Evolutionary conservation across 2,329 filamentous ascomycete species (phyloP), one percentile per base, ranked within the genome.

Genomic region (Ceratocystis cacaofunesta): DNA sequence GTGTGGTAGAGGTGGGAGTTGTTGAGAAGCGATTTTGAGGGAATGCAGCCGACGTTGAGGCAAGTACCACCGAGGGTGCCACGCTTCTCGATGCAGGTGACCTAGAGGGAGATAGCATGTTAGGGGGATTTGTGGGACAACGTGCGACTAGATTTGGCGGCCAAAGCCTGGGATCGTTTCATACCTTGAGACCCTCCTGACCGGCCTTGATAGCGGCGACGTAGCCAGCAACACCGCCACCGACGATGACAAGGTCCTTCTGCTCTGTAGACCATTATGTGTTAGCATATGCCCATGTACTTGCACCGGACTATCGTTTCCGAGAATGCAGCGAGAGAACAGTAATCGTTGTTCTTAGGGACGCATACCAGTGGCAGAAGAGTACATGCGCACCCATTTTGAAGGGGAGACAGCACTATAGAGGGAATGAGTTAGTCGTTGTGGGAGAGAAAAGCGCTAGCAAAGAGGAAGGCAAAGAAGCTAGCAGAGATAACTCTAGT

Each of bases 191-290:
- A 73, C 94, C 94, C 76, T 95, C 90, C 78, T 99, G 94, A 68
- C 92, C 94, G 73, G 94, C 94, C 81, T 97, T 99, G 82, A 99
- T 99, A 72, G 94, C 94, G 70, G 94, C 92, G 73, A 99, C 94
- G 79, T 99, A 99, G 75, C 94, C 94, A 72, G 92, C 94, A 73
- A 97, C 94, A 80, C 94, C 94, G 76, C 94, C 94, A 73, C 94
- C 94, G 74, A 99, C 96, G 78, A 99, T 92, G 74, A 99, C 88
- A 65, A 99, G 82, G 77, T 99, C 94, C 78, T 96, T 95, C 77
- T 96, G 90, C 77, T 92, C 90, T 90, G 36, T 41, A 61, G 36
- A 62, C n/a, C 25, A 44, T 15, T 12, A 64, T 36, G 32, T 30
- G 63, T 67, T 76, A 74, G 69, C 76, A 75, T 72, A 81, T 76